Percentiles rank a stretch among this genome's conserved stretches.
phyloP scores from a whole-genome alignment of 176 grass and related monocot species.

The Triticum monococcum region DNA sequence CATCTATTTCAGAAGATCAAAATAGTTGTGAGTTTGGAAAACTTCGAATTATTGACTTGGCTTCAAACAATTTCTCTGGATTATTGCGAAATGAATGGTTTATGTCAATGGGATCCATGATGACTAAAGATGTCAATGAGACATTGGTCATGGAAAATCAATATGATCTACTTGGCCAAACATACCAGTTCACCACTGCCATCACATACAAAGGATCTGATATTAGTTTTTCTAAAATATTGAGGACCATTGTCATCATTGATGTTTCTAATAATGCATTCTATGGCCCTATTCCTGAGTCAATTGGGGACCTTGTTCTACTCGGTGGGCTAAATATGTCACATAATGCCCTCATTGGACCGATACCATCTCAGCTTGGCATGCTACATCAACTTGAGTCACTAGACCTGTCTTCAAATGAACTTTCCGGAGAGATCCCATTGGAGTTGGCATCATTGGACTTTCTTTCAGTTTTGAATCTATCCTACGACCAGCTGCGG shows the following conservation, averaged over 20 bases:
- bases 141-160: slow-evolving; percentile 30
- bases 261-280: slow-evolving; percentile 18
- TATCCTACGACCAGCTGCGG: background rate
- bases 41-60: slow-evolving; percentile 21
- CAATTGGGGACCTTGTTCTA: background rate
- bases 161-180: background rate
- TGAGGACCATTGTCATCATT: background rate
- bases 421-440: background rate
- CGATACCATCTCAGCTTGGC: slow-evolving; percentile 8
- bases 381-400: background rate
- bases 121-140: slow-evolving; percentile 1
- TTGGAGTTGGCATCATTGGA: background rate
- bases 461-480: background rate
- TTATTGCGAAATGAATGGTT: slow-evolving; percentile 21
- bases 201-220: slow-evolving; percentile 1
- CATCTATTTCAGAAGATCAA: background rate
- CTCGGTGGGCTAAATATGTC: slow-evolving; percentile 22
- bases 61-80: slow-evolving; percentile 35
- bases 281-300: background rate
- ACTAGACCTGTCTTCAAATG: background rate
- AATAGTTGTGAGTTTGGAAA: background rate
- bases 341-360: slow-evolving; percentile 37
- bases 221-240: background rate
- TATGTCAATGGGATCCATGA: slow-evolving; percentile 15
- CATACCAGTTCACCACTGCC: slow-evolving; percentile 31